Evolutionary conservation across 1,284 basidiomycete genomes (phyloP), one percentile per base, ranked within the genome.

Genomic region (Rhizopogon parksii): DNA sequence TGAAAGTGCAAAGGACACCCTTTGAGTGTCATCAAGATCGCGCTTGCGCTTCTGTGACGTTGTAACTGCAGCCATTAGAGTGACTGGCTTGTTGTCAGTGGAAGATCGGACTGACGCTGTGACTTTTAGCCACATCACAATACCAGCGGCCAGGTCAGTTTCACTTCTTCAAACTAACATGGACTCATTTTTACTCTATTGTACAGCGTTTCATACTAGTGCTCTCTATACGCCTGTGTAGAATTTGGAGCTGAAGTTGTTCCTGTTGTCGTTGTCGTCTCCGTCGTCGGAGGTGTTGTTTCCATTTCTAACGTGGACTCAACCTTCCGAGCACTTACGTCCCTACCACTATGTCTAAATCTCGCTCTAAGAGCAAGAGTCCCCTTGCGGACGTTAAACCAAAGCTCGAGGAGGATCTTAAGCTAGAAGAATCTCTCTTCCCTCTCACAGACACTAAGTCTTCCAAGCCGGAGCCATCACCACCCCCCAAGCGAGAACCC

Each of bases 11-110:
- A 86, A 68, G 35, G 73, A 72, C 50, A 78, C 59, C 53, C 71
- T 70, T 39, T 61, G 64, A 40, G 64, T 59, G 46, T 70, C 68
- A n/a, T 64, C 67, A 38, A 65, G 60, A 40, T 71, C 71, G 56
- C 79, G 75, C 68, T 86, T 87, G 59, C 84, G 76, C 67, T 88
- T 86, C 71, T 79, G 82, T 53, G 72, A 68, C 50, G 64, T 54
- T 51, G 70, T 62, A 54, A 57, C 39, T 6, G 67, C 53, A 46
- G 60, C 46, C 68, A 70, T 71, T 35, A 37, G 21, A 21, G 8
- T 38, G 51, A 32, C 27, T 24, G 3, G 40, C 47, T 45, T 50
- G 42, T 48, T 56, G 50, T 53, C 49, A 51, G 55, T 46, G 55
- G 55, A 54, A 53, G 47, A 52, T 36, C 53, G 27, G 52, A 37